These are phyloP conservation scores for Trifolium dubium DNA, from an alignment of 306 rosid genomes.

Conservation along the genomic window DNA sequence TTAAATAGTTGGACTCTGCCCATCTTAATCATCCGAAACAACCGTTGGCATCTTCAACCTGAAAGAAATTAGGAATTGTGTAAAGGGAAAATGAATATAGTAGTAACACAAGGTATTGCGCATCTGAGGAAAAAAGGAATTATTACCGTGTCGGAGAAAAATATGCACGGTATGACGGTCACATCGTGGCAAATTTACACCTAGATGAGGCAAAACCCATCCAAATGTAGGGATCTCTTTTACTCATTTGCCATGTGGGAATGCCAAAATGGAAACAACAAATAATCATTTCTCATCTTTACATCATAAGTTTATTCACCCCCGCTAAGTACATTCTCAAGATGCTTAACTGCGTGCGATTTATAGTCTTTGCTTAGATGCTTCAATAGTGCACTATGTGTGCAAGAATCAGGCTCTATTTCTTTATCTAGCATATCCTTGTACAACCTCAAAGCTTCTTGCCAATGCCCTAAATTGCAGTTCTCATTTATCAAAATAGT, in stretches of 20 bases:
- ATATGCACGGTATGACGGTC: slow-evolving; percentile 20
- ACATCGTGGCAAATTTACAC: slow-evolving; percentile 9
- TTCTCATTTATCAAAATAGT: slow-evolving; percentile 78
- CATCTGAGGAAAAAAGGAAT: slow-evolving; percentile 23
- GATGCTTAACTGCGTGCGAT: slow-evolving; percentile 49
- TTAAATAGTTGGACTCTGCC: slow-evolving; percentile 37
- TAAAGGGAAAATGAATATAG: slow-evolving; percentile 34
- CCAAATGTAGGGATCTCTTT: slow-evolving; percentile 22
- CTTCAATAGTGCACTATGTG: slow-evolving; percentile 69
- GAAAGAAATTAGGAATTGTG: slow-evolving; percentile 40
- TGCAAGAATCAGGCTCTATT: slow-evolving; percentile 75
- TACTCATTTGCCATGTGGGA: slow-evolving; percentile 39
- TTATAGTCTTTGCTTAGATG: slow-evolving; percentile 58
- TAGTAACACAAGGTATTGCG: not conserved
- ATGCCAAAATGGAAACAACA: slow-evolving; percentile 38
- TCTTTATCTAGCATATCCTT: slow-evolving; percentile 72
- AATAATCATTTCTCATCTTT: slow-evolving; percentile 40
- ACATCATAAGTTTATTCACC: slow-evolving; percentile 46
- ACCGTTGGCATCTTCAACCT: slow-evolving; percentile 54
- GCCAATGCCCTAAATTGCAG: slow-evolving; percentile 65
- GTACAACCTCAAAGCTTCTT: slow-evolving; percentile 74
- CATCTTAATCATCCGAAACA: slow-evolving; percentile 41
- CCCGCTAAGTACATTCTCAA: slow-evolving; percentile 54
- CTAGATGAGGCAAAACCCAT: slow-evolving; percentile 38
- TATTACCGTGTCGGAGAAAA: slow-evolving; percentile 38